Percentiles rank a stretch among this genome's conserved stretches.
Conservation (phyloP, 352 stramenopile genomes). For the Phytophthora ohioensis region DNA sequence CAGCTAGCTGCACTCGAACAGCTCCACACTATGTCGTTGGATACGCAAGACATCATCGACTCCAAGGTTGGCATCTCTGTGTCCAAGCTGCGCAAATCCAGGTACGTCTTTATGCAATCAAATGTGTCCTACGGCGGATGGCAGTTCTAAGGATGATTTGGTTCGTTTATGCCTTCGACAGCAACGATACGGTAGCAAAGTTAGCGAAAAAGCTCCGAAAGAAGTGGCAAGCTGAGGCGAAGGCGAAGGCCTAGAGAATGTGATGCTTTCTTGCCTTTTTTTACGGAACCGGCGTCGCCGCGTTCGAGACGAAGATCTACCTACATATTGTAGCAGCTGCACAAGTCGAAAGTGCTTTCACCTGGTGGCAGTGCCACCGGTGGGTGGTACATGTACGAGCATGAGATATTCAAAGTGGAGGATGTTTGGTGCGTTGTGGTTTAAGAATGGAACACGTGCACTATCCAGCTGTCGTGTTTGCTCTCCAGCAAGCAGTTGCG, state of each 20-base stretch:
- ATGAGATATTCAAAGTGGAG: slow-evolving; percentile 11
- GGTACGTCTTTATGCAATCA: slow-evolving; percentile 34
- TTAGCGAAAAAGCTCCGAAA: slow-evolving; percentile 70
- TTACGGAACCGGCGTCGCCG: slow-evolving; percentile 5
- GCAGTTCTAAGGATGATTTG: background rate
- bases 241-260: slow-evolving; percentile 28
- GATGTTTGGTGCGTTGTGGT: background rate
- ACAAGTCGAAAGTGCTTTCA: slow-evolving; percentile 14
- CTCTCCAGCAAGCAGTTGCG: too few species aligned
- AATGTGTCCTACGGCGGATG: background rate
- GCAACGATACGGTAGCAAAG: slow-evolving; percentile 66
- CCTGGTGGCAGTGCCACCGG: slow-evolving; percentile 11
- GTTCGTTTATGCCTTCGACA: slow-evolving; percentile 28
- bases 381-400: slow-evolving; percentile 25
- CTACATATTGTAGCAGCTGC: slow-evolving; percentile 21
- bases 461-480: too few species aligned
- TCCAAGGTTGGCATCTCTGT: slow-evolving; percentile 82
- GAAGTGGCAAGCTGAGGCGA: slow-evolving; percentile 81
- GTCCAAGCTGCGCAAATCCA: slow-evolving; percentile 82
- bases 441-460: too few species aligned
- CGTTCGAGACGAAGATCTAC: slow-evolving; percentile 22
- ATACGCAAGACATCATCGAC: slow-evolving; percentile 80
- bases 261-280: slow-evolving; percentile 10
- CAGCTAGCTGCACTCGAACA: slow-evolving; percentile 62
- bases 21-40: slow-evolving; percentile 70